Evolutionary conservation across 352 stramenopile species (phyloP), one percentile per base, ranked within the genome.

Genomic region (Pythium volutum): DNA sequence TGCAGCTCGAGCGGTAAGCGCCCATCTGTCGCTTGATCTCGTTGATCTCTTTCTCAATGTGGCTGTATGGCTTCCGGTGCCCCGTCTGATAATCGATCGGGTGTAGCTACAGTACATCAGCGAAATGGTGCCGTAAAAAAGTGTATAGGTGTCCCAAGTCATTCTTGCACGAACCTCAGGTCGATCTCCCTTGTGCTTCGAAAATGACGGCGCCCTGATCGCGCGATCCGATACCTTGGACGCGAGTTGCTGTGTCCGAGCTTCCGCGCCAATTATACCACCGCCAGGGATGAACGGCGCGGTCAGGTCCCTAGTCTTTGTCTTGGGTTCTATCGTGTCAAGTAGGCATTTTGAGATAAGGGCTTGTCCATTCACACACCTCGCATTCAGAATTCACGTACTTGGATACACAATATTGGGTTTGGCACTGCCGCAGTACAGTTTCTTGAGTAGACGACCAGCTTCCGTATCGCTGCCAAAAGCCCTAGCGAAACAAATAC

Each of bases 31-130:
- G 63, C 54, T 89, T 90, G 62, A 91, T 89, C 53, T 76, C 64
- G 25, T 74, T 77, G 26, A 90, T 67, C 46, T 93, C 84, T 61
- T 88, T 93, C 56, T 91, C 80, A 56, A 93, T 93, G 50, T 89
- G 70, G 27, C 66, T 65, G 34, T 88, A 76, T 8, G 81, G 81
- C 42, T 89, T 89, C 31, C 82, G 78, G 22, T 74, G 71, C 6
- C 67, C 70, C 15, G 59, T 59, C 23, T 78, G 51, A 31, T 67
- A 77, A 53, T 93, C 83, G 39, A 93, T 90, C 16, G 81, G 73
- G 47, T 89, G 76, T 22, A 83, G 59, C 72, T 87, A 53, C 39
- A 43, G 3, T 2, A 42, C 15, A 36, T 57, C 39, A 25, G 14
- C 39, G 10, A 27, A 25, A 48, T 48, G 15, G 3, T 36, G 31